A percentile compares a stretch with the other conserved stretches of the same genome.
These are phyloP conservation scores for Monilinia vaccinii-corymbosi DNA, from an alignment of 2,329 filamentous ascomycete species.

Conservation along the genomic window DNA sequence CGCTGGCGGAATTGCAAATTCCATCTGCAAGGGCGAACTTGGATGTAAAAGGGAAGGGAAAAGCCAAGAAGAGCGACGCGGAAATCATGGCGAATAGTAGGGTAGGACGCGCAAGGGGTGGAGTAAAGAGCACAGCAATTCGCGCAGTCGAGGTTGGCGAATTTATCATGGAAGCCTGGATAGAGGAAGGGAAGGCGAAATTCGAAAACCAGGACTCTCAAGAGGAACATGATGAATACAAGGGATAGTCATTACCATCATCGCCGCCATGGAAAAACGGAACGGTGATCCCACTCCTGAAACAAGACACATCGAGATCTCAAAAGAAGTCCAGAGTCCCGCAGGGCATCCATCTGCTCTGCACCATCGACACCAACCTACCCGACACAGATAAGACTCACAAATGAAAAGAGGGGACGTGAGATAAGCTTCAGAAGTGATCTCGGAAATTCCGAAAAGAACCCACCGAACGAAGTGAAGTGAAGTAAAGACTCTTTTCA, in stretches of 20 bases:
- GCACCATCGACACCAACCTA: too few species aligned
- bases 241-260: too few species aligned
- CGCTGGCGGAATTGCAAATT: slow-evolving; percentile 34
- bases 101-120: slow-evolving; percentile 35
- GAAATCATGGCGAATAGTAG: slow-evolving; percentile 12
- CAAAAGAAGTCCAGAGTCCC: too few species aligned
- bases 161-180: slow-evolving; percentile 59
- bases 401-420: too few species aligned
- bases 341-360: too few species aligned
- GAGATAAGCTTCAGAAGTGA: too few species aligned
- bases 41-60: neutral
- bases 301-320: too few species aligned
- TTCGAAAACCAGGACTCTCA: neutral
- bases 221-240: neutral
- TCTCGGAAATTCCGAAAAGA: too few species aligned
- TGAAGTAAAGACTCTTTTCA: too few species aligned
- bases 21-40: neutral
- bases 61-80: neutral
- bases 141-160: slow-evolving; percentile 55
- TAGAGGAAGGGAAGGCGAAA: slow-evolving; percentile 47
- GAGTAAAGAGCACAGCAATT: slow-evolving; percentile 49
- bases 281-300: neutral
- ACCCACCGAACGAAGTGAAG: too few species aligned
- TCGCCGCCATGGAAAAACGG: neutral
- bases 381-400: too few species aligned